Base-by-base conservation (phyloP, 768 basidiomycete species). In the Chalciporus chontae region DNA sequence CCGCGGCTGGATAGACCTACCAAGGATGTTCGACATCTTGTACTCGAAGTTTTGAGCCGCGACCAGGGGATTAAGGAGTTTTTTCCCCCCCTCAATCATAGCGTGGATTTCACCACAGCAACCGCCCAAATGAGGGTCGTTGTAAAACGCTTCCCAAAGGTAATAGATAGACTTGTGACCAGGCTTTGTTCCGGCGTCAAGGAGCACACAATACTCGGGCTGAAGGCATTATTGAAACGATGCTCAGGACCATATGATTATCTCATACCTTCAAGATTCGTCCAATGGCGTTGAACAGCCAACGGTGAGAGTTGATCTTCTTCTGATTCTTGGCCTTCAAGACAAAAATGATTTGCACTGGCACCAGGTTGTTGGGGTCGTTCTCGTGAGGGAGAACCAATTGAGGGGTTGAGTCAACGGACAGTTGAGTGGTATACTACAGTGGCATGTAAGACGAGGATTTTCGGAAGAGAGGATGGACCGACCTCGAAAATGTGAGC, bases 1-100 rank as follows among this genome's bases (percentile, higher is more conserved):
- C 44, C 18, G 9, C 41, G 18, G 42, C 10, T 8, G 8, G n/a
- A 27, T 31, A 18, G 27, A 48, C 74, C 47, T 57, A 83, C 85
- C 88, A 24, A 97, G 75, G 63, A 98, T 96, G 70, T 97, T 96
- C 40, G 91, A 94, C 90, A 97, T 95, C 73, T 93, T 96, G 73
- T 96, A 96, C 71, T 94, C 93, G 60, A 94, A 94, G 71, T 97
- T 96, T 68, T 97, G 94, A 14, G 94, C 93, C 8, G 94, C 94
- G 26, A 97, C 80, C 43, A 94, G 73, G 17, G 92, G 94, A 62
- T 97, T 97, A 52, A 97, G 67, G 21, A 97, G 80, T 68, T 96
- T 96, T 69, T 69, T 84, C 39, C 93, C 93, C 14, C 91, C 90
- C 67, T 93, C 83, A 61, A 95, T 89, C 94, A 95, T 95, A 52